phyloP scores from a whole-genome alignment of 352 stramenopile genomes.

The Phytophthora brassicae region DNA sequence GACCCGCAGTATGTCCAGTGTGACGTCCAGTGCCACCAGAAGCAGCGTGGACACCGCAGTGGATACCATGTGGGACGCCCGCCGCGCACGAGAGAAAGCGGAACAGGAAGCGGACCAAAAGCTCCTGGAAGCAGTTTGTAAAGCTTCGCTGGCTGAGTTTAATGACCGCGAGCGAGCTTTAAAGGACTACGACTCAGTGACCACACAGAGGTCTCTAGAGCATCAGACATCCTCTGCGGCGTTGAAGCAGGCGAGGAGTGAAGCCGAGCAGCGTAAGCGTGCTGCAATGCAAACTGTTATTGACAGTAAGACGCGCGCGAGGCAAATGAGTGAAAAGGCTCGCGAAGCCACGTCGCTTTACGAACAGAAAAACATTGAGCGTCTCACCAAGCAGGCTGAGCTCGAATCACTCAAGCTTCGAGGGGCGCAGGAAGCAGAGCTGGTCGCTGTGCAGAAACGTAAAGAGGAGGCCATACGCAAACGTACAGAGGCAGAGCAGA shows the following conservation, averaged over 20 bases:
- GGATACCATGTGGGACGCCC: constrained; percentile 68
- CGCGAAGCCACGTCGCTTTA: constrained; percentile 61
- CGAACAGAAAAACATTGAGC: constrained; percentile 57
- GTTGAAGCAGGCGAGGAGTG: constrained; percentile 43
- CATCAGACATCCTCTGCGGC: constrained; percentile 35
- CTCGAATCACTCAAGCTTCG: constrained; percentile 46
- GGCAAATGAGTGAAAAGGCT: constrained; percentile 64
- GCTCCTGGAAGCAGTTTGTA: constrained; percentile 75
- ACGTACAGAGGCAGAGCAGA: constrained; percentile 70
- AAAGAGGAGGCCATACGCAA: constrained; percentile 65
- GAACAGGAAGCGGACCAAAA: constrained; percentile 70
- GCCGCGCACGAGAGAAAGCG: constrained; percentile 47
- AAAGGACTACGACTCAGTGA: constrained; percentile 50
- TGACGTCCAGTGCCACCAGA: constrained; percentile 23
- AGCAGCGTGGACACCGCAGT: constrained; percentile 40
- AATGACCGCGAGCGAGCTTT: constrained; percentile 69
- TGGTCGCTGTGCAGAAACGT: constrained; percentile 52
- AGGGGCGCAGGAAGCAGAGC: constrained; percentile 40
- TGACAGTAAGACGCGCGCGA: constrained; percentile 61
- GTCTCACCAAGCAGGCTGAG: constrained; percentile 54
- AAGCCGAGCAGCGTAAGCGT: constrained; percentile 62
- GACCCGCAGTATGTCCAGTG: constrained; percentile 17
- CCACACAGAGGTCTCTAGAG: constrained; percentile 31
- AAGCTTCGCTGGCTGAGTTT: constrained; percentile 73
- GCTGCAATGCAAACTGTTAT: constrained; percentile 77